Evolutionary conservation across 768 basidiomycete genomes (phyloP), one percentile per base, ranked within the genome.

Genomic region (Pleurotus giganteus): DNA sequence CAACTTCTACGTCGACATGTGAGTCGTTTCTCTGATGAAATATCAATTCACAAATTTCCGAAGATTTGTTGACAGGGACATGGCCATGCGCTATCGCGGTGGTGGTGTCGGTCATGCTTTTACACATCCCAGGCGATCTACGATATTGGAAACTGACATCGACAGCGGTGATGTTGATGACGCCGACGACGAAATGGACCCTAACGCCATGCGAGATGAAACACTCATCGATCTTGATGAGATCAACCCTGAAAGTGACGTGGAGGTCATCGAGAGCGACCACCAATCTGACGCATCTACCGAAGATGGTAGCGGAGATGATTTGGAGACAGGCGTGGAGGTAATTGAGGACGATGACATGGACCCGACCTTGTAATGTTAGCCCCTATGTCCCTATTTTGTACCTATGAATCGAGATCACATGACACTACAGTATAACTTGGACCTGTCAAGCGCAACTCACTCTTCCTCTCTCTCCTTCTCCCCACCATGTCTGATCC

Each of bases 1-100:
- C 4, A 66, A 60, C 46, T 71, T 65, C 53, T 71, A 68, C 63
- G 70, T 77, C 3, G 68, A 66, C 29, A 64, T 70, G 75, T 76
- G 56, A 32, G 69, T 68, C 1, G 0, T 26, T n/a, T 13, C 41
- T 21, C 6, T 21, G 6, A 5, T 55, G 21, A 55, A 43, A 19
- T 13, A 17, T 31, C 36, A 27, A 41, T 24, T 15, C 27, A 1
- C 27, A 1, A 1, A 47, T 29, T 26, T 4, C 11, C 26, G 31
- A 36, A 67, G 66, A 6, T 65, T 63, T 52, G 60, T 61, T 11
- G 65, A 67, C 36, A 45, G 65, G 5, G 66, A 69, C 49, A 68
- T 66, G 59, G 57, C 60, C n/a, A 68, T 70, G 66, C 42, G 57
- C 0, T 62, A 60, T 8, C 37, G 47, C 2, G 70, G 68, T 0